These are phyloP conservation scores for Exophiala oligosperma DNA, from an alignment of 2,329 filamentous ascomycete genomes.

Conservation along the genomic window DNA sequence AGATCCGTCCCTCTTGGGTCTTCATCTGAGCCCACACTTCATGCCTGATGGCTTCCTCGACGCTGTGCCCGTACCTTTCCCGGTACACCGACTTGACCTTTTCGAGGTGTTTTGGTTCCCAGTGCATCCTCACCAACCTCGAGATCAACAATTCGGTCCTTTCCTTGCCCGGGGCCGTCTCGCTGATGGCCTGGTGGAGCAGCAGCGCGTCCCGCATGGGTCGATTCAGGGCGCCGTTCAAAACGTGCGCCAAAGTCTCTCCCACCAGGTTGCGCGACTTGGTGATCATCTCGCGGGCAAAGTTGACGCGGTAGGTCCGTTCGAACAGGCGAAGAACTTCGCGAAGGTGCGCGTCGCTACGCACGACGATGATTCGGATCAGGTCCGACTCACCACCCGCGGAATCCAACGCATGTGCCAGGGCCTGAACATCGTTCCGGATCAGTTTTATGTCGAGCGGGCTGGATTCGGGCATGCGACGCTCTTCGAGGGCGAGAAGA, in stretches of 20 bases:
- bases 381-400: slow-evolving; percentile 86
- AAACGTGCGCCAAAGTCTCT: slow-evolving; percentile 88
- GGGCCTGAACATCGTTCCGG: slow-evolving; percentile 68
- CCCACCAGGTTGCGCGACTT: slow-evolving; percentile 93
- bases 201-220: slow-evolving; percentile 90
- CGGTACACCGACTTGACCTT: slow-evolving; percentile 77
- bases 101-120: slow-evolving; percentile 81
- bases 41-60: slow-evolving; percentile 77
- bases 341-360: slow-evolving; percentile 78
- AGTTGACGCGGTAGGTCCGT: slow-evolving; percentile 71
- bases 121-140: slow-evolving; percentile 84
- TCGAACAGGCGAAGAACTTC: slow-evolving; percentile 80
- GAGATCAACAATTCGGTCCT: slow-evolving; percentile 86
- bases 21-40: slow-evolving; percentile 62
- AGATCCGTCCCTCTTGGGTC: slow-evolving; percentile 25
- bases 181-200: slow-evolving; percentile 82
- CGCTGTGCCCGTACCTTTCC: slow-evolving; percentile 70
- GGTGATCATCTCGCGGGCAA: slow-evolving; percentile 80
- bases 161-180: slow-evolving; percentile 68
- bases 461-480: slow-evolving; percentile 78
- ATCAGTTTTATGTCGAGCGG: slow-evolving; percentile 62
- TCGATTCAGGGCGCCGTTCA: slow-evolving; percentile 95
- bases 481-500: slow-evolving; percentile 77
- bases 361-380: slow-evolving; percentile 77
- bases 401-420: slow-evolving; percentile 70